These are phyloP conservation scores for Straminergon stramineum DNA, from an alignment of 225 moss, liverwort and hornwort genomes.

Conservation along the genomic window DNA sequence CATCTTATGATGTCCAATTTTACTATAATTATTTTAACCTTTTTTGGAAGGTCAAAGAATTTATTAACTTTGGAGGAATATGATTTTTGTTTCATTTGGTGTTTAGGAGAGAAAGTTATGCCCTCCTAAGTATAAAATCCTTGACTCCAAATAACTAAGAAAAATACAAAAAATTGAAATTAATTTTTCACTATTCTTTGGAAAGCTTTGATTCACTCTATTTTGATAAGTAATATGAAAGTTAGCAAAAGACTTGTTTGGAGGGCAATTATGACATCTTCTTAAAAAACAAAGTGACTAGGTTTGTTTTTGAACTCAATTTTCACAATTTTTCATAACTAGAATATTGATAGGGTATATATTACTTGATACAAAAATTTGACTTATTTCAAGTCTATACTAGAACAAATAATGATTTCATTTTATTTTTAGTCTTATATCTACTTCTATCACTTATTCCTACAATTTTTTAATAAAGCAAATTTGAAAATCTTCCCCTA, in stretches of 20 bases:
- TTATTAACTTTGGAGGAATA: background rate
- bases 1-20: background rate
- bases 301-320: background rate
- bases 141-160: fast-evolving
- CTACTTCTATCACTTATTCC: fast-evolving
- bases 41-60: background rate
- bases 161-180: background rate
- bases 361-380: no score
- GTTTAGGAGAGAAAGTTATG: background rate
- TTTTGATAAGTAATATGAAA: background rate
- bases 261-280: background rate
- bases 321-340: background rate
- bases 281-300: background rate
- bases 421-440: background rate
- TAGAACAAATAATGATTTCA: fast-evolving
- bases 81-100: background rate
- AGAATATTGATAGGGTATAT: background rate
- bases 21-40: no score
- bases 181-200: background rate
- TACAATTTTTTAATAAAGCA: background rate
- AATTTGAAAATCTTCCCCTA: fast-evolving
- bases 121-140: background rate
- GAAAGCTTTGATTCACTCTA: background rate
- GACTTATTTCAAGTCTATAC: background rate
- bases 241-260: background rate